Base-by-base conservation (phyloP, 2,329 filamentous ascomycete species). In the Penicillium corylophilum region DNA sequence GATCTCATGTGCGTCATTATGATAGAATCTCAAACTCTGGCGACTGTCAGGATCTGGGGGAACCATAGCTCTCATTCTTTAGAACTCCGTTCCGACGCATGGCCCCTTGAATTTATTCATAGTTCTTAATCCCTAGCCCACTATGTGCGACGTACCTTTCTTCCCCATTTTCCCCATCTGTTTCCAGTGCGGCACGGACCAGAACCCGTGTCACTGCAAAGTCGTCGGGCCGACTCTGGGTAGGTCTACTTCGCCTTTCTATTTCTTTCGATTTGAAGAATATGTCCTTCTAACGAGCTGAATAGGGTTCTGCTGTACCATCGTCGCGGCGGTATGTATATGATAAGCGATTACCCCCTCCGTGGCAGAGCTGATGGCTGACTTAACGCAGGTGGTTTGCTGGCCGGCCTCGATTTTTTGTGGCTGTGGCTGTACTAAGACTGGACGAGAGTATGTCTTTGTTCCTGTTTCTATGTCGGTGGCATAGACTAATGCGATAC, bases 121-220 rank as follows among this genome's bases (percentile, higher is more conserved):
- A 22, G 13, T 23, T 16, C 29, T 16, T 38, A 39, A 2, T 36
- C n/a, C 28, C 15, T n/a, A 48, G 31, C 41, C n/a, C 39, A 64
- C 24, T 4, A 74, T 76, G 73, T 67, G 63, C 49, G 65, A 60
- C 53, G 24, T 65, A 5, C 72, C 75, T 46, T 74, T 71, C 63
- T 60, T 80, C 43, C 77, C 78, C 16, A 64, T 81, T 47, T 75
- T 79, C 35, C 72, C 79, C 10, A 65, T 81, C 59, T 82, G 79
- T 66, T 78, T 82, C 64, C 79, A 82, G 64, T 82, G 78, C 65
- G 79, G 68, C 41, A 82, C 79, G 8, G 73, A 82, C 53, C 78
- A 82, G 59, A 83, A 82, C 49, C 80, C 80, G 3, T 83, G 80
- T 50, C 78, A 77, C 55, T 82, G 79, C 62, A 83, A 82, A 63